Evolutionary conservation across 768 basidiomycete species (phyloP).

Genomic region (Tricholoma bakamatsutake): DNA sequence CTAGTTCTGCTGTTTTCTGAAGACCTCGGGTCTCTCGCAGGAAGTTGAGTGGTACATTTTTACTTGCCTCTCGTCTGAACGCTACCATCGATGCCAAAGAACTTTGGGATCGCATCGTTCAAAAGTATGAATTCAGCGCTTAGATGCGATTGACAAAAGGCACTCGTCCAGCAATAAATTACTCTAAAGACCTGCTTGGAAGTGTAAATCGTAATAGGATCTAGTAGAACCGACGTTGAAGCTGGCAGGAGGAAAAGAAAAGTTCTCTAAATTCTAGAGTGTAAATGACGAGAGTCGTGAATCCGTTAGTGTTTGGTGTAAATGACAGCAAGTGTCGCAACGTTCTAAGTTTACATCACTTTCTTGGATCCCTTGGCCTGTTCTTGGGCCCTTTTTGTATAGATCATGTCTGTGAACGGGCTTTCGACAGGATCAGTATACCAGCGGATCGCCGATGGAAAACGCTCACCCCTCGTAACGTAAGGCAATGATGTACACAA

Average conservation of each 20-base stretch:
- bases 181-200: background rate
- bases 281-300: constrained; percentile 18
- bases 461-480: constrained; percentile 80
- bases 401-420: constrained; percentile 82
- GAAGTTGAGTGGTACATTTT: constrained; percentile 78
- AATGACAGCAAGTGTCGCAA: background rate
- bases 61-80: constrained; percentile 69
- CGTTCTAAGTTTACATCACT: constrained; percentile 6
- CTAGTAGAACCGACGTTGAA: constrained; percentile 19
- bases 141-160: constrained; percentile 1
- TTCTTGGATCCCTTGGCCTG: constrained; percentile 17
- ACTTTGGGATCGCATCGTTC: constrained; percentile 71
- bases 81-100: constrained; percentile 67
- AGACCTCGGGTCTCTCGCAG: constrained; percentile 26
- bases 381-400: constrained; percentile 47
- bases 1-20: background rate
- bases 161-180: background rate
- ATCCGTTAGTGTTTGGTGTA: constrained; percentile 2
- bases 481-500: constrained; percentile 80
- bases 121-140: constrained; percentile 30
- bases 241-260: constrained; percentile 8
- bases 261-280: background rate
- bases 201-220: background rate
- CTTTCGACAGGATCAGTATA: constrained; percentile 23
- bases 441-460: background rate